phyloP scores from a whole-genome alignment of 495 filamentous ascomycete genomes.

The Podospora pseudopauciseta region DNA sequence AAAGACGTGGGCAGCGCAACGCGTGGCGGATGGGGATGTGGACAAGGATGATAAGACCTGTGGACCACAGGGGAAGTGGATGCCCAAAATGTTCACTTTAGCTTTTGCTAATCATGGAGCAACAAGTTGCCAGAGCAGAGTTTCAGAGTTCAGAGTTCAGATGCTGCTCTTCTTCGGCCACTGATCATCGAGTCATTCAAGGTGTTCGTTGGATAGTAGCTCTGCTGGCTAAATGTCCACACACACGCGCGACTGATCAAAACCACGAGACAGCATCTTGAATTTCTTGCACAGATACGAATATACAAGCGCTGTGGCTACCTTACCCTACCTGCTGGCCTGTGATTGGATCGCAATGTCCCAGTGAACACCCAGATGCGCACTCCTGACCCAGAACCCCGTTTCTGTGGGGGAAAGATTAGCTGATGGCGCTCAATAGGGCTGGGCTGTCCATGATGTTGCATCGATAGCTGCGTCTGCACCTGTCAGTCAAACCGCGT shows the following conservation, averaged over 20 bases:
- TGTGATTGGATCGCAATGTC: background rate
- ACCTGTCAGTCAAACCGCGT: background rate
- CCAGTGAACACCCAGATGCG: background rate
- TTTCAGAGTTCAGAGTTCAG: too few relatives aligned
- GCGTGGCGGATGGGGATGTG: constrained; percentile 3
- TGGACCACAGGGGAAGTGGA: background rate
- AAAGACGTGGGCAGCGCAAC: constrained; percentile 12
- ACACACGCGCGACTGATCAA: background rate
- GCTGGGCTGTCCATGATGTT: constrained; percentile 1
- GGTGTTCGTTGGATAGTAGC: background rate
- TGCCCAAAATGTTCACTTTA: background rate
- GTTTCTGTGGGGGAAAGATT: too few relatives aligned
- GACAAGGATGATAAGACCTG: background rate
- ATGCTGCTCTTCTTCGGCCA: background rate
- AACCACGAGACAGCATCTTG: background rate
- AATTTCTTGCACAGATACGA: background rate
- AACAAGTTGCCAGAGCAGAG: too few relatives aligned
- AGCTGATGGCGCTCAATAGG: background rate
- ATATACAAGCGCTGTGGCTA: background rate
- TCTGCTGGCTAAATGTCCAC: background rate
- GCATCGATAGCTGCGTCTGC: background rate
- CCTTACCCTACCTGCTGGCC: background rate
- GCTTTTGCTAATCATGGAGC: background rate
- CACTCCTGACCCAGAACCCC: too few relatives aligned
- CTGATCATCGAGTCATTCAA: background rate